phyloP scores from a whole-genome alignment of 2,329 filamentous ascomycete genomes.

The Trichophaea hybrida region DNA sequence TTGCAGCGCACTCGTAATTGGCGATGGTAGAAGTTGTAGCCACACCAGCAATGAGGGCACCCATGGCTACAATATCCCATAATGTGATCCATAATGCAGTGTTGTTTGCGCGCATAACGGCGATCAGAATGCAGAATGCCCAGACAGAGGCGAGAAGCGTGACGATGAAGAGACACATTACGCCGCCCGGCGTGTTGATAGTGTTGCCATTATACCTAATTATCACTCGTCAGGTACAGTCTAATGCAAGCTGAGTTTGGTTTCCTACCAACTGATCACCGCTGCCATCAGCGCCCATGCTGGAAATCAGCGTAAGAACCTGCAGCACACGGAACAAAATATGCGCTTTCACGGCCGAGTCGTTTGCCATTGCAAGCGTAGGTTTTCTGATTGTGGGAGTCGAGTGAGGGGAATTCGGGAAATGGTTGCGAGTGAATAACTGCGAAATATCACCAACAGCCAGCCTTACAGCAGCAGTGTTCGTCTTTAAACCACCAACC shows the following conservation, averaged over 20 bases:
- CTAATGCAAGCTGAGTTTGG: background rate
- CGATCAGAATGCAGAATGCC: conserved; percentile 9
- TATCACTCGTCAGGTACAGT: background rate
- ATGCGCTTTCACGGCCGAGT: background rate
- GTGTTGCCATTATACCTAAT: conserved; percentile 1
- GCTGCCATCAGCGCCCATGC: conserved; percentile 8
- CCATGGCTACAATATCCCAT: conserved; percentile 7
- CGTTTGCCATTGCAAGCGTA: background rate
- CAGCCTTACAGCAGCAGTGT: too few species aligned
- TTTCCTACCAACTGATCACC: background rate
- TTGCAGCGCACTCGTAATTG: conserved; percentile 7
- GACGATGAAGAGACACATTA: conserved; percentile 8
- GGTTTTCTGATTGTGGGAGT: too few species aligned
- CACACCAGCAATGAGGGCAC: conserved; percentile 5
- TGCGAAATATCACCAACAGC: too few species aligned
- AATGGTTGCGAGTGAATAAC: too few species aligned
- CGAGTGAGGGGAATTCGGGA: too few species aligned
- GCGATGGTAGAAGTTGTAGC: background rate
- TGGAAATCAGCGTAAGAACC: conserved; percentile 7
- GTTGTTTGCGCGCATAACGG: conserved; percentile 3
- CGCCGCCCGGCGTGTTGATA: background rate
- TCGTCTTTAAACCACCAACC: too few species aligned
- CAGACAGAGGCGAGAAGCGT: conserved; percentile 6
- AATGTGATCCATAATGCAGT: conserved; percentile 10
- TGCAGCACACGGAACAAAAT: conserved; percentile 7